These are phyloP conservation scores for Tricholoma hemisulphureum DNA, from an alignment of 768 basidiomycete genomes.

Conservation along the genomic window DNA sequence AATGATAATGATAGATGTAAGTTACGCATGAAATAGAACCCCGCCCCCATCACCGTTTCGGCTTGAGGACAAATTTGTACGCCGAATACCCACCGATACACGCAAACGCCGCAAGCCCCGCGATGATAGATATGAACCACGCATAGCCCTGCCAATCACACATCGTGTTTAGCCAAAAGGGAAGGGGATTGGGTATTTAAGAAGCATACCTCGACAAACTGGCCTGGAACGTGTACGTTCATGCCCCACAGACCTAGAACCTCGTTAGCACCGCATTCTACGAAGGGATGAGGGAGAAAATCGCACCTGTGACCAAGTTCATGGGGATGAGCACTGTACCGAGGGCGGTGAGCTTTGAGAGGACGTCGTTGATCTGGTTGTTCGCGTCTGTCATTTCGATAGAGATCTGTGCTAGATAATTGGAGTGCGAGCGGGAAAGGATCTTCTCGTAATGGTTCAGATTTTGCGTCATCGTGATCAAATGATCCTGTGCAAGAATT, in stretches of 20 bases:
- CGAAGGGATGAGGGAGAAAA: background rate
- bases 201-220: constrained; percentile 49
- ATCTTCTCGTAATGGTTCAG: constrained; percentile 99
- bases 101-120: constrained; percentile 76
- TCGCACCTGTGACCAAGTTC: constrained; percentile 89
- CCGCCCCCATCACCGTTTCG: too few relatives aligned
- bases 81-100: constrained; percentile 77
- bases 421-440: constrained; percentile 95
- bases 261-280: background rate
- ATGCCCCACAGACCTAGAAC: constrained; percentile 86
- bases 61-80: constrained; percentile 69
- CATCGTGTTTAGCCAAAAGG: background rate
- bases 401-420: constrained; percentile 98
- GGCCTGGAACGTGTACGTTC: constrained; percentile 97
- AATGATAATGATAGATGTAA: background rate
- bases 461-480: constrained; percentile 99
- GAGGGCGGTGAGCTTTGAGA: constrained; percentile 93
- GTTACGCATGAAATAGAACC: too few relatives aligned
- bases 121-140: constrained; percentile 92
- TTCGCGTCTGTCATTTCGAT: constrained; percentile 99
- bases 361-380: constrained; percentile 99
- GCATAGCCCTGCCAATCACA: constrained; percentile 39
- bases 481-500: constrained; percentile 62
- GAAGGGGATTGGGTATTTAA: constrained; percentile 8
- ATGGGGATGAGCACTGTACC: constrained; percentile 97